Percentiles rank a stretch among this genome's conserved stretches.
phyloP scores from a whole-genome alignment of 2,329 filamentous ascomycete genomes.

The Seiridium cupressi region DNA sequence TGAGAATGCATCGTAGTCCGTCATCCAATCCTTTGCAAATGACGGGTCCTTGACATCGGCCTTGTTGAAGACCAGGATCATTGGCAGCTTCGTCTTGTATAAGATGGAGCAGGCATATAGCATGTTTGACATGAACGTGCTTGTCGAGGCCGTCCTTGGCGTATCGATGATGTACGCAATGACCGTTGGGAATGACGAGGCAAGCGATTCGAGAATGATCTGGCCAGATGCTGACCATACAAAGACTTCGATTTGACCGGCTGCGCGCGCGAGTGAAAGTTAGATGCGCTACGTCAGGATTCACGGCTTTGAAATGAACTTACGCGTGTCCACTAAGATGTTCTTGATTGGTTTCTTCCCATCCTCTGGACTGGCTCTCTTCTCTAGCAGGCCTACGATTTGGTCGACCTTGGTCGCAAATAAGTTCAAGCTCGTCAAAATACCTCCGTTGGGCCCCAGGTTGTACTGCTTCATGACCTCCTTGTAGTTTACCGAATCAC shows the following conservation, averaged over 20 bases:
- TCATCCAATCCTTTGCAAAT: slow-evolving; percentile 99
- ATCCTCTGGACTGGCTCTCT: slow-evolving; percentile 63
- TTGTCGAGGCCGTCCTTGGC: slow-evolving; percentile 86
- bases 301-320: slow-evolving; percentile 9
- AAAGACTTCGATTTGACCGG: slow-evolving; percentile 97
- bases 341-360: slow-evolving; percentile 65
- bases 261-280: slow-evolving; percentile 15
- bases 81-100: slow-evolving; percentile 97
- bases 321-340: slow-evolving; percentile 85
- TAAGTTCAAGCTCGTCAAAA: slow-evolving; percentile 90
- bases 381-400: slow-evolving; percentile 85
- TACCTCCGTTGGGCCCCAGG: slow-evolving; percentile 93
- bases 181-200: slow-evolving; percentile 92
- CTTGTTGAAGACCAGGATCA: slow-evolving; percentile 99
- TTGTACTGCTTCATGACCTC: slow-evolving; percentile 99
- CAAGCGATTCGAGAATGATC: slow-evolving; percentile 89
- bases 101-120: slow-evolving; percentile 97
- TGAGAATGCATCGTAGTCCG: slow-evolving; percentile 95
- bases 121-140: slow-evolving; percentile 99
- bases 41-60: slow-evolving; percentile 89
- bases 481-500: slow-evolving; percentile 98
- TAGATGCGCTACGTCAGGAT: not conserved
- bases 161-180: slow-evolving; percentile 98
- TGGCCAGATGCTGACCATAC: slow-evolving; percentile 96
- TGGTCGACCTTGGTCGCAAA: slow-evolving; percentile 99